Base-by-base conservation (phyloP, 768 basidiomycete species). In the Suillus variegatus region DNA sequence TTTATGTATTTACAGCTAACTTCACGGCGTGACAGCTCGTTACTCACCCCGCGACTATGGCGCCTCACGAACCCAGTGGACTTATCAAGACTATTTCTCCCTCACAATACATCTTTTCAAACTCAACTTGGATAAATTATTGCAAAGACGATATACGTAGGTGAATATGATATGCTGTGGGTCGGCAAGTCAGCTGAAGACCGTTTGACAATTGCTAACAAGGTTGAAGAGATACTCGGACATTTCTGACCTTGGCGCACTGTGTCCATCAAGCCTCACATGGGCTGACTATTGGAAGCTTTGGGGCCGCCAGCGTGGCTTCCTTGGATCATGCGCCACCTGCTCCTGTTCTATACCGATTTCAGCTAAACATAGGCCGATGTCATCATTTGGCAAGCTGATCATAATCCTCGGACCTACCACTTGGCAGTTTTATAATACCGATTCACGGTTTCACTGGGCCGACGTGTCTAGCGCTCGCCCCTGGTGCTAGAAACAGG, bases 81-180 rank as follows among this genome's bases (percentile, higher is more conserved):
- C 18, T 20, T 60, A 41, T 41, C 40, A 43, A 32, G 41, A 18
- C 6, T 20, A 32, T 20, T 12, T 38, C 58, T 43, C 28, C 18
- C 41, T 60, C 41, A n/a, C 41, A 60, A 41, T 20, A 43, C 10
- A 28, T 43, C 41, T 13, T 60, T 60, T 43, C 18, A 60, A 28
- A 60, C 58, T 43, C 25, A 44, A 43, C 18, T 43, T 60, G 28
- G 58, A 60, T 60, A 60, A 12, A 60, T 60, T 60, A 32, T 10
- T 28, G 12, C 43, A 12, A 12, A 38, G 12, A 8, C 40, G 3
- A 13, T 44, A 3, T 9, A 49, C 32, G 9, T 28, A 9, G 28
- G 10, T 20, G 10, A 28, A 41, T 54, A 20, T 35, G 28, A 32
- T 32, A 54, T 55, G 54, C 32, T 52, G 32, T 55, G 32, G 12